phyloP scores from a whole-genome alignment of 345 rosid species.

The Gossypium mustelinum region DNA sequence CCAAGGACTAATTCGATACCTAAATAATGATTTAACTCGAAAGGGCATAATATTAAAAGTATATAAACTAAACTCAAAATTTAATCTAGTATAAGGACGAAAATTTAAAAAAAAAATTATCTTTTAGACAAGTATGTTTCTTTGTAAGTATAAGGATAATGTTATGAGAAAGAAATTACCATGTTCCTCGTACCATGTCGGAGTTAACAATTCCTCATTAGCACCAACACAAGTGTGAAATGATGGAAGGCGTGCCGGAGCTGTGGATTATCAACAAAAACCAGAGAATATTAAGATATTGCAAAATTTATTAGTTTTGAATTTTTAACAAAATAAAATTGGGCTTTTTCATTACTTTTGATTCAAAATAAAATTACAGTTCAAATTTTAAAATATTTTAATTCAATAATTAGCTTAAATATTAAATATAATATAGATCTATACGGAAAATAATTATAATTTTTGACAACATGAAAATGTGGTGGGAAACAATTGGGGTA shows the following conservation, averaged over 20 bases:
- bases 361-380: no score
- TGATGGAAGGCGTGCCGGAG: slow-evolving; percentile 88
- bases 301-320: not conserved
- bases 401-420: no score
- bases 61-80: no score
- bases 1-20: slow-evolving; percentile 96
- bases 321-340: not conserved
- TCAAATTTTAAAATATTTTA: no score
- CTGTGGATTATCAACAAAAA: slow-evolving; percentile 39
- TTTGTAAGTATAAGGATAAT: not conserved
- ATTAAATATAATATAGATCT: no score
- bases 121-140: no score
- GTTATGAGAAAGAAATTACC: slow-evolving; percentile 42
- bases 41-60: no score
- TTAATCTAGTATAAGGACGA: no score
- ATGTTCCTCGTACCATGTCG: slow-evolving; percentile 86
- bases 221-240: slow-evolving; percentile 98
- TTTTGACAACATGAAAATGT: no score
- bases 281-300: not conserved
- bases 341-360: not conserved
- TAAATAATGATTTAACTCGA: slow-evolving; percentile 18
- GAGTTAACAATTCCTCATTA: slow-evolving; percentile 71
- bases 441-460: no score
- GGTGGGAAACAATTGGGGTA: no score
- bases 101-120: no score